Evolutionary conservation across 495 filamentous ascomycete species (phyloP), one percentile per base, ranked within the genome.

Genomic region (Elasticomyces elasticus): DNA sequence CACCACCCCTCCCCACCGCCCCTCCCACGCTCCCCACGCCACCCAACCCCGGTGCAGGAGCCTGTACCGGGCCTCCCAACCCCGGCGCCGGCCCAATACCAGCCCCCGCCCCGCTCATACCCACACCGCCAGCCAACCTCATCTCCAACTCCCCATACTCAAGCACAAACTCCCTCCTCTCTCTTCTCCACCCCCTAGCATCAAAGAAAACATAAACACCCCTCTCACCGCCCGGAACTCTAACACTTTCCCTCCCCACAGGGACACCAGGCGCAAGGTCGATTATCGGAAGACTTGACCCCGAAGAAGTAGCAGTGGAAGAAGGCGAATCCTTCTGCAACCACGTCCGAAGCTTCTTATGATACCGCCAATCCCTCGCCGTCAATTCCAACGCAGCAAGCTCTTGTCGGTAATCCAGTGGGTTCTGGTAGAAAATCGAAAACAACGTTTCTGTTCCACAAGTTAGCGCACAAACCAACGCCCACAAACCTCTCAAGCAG

Each of bases 371-470:
- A 66, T 90, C 89, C 47, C 90, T 86, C 3, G 49, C 76, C 65
- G 71, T 85, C 76, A 96, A 74, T 67, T 96, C 89, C 35, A 79
- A 73, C 1, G 88, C 88, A 10, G 86, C 90, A 55, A 88, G 68
- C 57, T 94, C 85, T 68, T 96, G 90, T 69, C 89, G 79, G 55
- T 86, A 75, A 64, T 94, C 89, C 28, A 81, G 73, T 1, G 89
- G 86, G 69, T 86, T 85, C 69, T 83, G 87, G 72, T 94, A 96
- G 74, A 96, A 96, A 57, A 96, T 92, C 73, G 84, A 89, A 67
- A 96, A 89, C 51, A 96, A 74, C 0, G 89, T 94, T 66, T 96
- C 90, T 60, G 54, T 38, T 13, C 23, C 19, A n/a, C 35, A 22
- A 10, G 23, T 45, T 31, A 58, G 26, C 26, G 35, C 22, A 9